phyloP scores from a whole-genome alignment of 805 yeast genomes.

The Candida chilensis region DNA sequence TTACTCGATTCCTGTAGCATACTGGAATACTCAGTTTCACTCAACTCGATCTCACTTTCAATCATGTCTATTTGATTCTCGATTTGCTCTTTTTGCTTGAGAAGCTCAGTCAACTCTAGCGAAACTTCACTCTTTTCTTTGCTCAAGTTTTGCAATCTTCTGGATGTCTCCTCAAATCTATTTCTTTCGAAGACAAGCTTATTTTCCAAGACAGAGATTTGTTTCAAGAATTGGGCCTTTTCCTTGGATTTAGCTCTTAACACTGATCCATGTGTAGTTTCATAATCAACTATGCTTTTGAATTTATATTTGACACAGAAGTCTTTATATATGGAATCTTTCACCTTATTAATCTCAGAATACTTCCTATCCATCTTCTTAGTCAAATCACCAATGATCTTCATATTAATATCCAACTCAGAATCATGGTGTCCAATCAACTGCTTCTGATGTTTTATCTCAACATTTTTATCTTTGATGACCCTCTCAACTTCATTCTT shows the following conservation, averaged over 20 bases:
- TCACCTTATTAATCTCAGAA: constrained; percentile 17
- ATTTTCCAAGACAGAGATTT: constrained; percentile 49
- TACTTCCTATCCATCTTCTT: constrained; percentile 3
- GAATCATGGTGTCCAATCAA: constrained; percentile 10
- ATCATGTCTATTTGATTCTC: constrained; percentile 21
- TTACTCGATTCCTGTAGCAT: constrained; percentile 18
- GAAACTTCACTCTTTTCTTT: constrained; percentile 26
- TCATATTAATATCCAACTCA: constrained; percentile 9
- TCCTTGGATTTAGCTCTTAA: constrained; percentile 51
- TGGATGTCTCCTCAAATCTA: constrained; percentile 40
- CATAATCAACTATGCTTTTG: constrained; percentile 55
- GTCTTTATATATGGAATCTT: constrained; percentile 32
- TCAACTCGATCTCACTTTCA: constrained; percentile 30
- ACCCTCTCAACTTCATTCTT: constrained; percentile 32
- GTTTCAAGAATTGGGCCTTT: constrained; percentile 50
- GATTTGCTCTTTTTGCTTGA: constrained; percentile 18
- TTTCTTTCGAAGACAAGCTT: constrained; percentile 59
- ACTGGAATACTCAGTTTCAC: constrained; percentile 20
- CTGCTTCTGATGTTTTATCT: constrained; percentile 42
- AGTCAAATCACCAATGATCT: no score
- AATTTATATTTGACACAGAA: constrained; percentile 54
- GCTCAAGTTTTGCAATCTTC: constrained; percentile 34
- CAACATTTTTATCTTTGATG: constrained; percentile 35
- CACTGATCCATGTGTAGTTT: constrained; percentile 52
- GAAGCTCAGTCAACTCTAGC: constrained; percentile 15